Evolutionary conservation across 1,139 yeast genomes (phyloP), one percentile per base, ranked within the genome.

Genomic region (Debaryomyces udenii): DNA sequence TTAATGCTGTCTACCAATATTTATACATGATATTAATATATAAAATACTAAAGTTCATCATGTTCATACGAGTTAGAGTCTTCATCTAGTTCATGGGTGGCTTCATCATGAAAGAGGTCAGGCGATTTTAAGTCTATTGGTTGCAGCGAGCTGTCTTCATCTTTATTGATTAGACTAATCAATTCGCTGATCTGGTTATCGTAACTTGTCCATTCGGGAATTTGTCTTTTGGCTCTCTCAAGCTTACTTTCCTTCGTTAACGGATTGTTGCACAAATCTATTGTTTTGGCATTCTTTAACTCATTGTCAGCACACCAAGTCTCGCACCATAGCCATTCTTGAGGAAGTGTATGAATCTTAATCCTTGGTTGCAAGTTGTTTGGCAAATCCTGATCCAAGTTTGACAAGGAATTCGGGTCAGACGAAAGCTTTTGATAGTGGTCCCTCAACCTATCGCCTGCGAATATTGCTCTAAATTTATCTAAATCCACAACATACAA

Each of bases 311-410:
- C 70, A 57, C 96, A 87, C 96, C 96, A 89, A 0, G 96, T 87
- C 55, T 88, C 96, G 62, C 96, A 88, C 96, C 96, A 89, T 29
- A 87, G 66, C 94, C 95, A 89, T 35, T 86, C 89, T 52, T 84
- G 86, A 2, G 90, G 87, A 32, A 88, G 68, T 16, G 94, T 83
- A 55, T 70, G 76, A 18, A 89, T 89, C 34, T 84, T 86, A 15
- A 89, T 61, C 31, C 64, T 63, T 26, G 72, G 56, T 61, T 93
- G 99, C 52, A 91, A 55, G 56, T 88, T 88, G 59, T 93, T 93
- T 9, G 96, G 91, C 49, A 93, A 74, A 59, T 93, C 98, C 59
- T 91, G 98, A 57, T 90, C 99, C 49, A 91, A 71, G 53, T 88
- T 89, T 11, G 89, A 75, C 44, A 93, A 68, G 0, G 97, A 90